Evolutionary conservation across 2,329 filamentous ascomycete species (phyloP).

Genomic region (Apiospora phragmitis): DNA sequence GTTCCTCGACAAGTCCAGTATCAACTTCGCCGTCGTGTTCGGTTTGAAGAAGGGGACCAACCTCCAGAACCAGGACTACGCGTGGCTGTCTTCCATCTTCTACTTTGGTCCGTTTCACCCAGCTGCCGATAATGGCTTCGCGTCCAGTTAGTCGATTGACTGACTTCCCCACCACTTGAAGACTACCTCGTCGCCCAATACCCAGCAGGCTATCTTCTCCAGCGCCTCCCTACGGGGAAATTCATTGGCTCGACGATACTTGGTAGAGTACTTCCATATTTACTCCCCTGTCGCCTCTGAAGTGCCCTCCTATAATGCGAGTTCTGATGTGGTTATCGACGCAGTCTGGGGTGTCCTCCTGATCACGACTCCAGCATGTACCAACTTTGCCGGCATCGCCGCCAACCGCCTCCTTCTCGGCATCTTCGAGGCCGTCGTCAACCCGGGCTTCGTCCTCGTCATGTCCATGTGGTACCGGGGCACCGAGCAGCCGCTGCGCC

Average conservation of each 20-base stretch:
- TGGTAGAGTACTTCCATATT: constrained; percentile 12
- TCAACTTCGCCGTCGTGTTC: constrained; percentile 52
- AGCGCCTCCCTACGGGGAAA: constrained; percentile 47
- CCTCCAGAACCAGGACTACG: constrained; percentile 50
- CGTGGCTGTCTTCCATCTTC: constrained; percentile 54
- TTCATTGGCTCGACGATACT: constrained; percentile 46
- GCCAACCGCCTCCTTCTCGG: constrained; percentile 57
- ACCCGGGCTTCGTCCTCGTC: constrained; percentile 47
- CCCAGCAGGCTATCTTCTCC: constrained; percentile 45
- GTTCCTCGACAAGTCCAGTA: constrained; percentile 41
- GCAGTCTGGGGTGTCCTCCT: constrained; percentile 50
- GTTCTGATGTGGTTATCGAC: neutral
- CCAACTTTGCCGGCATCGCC: constrained; percentile 54
- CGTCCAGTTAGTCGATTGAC: neutral
- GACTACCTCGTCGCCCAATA: constrained; percentile 46
- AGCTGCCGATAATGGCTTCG: neutral
- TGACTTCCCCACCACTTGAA: neutral
- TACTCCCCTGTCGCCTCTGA: no score
- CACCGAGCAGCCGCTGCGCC: constrained; percentile 50
- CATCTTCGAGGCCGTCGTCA: constrained; percentile 55
- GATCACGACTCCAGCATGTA: constrained; percentile 49
- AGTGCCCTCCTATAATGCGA: neutral
- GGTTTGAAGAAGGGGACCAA: constrained; percentile 48
- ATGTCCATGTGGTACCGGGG: constrained; percentile 39
- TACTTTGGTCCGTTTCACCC: constrained; percentile 39